phyloP scores from a whole-genome alignment of 257 asterid species.

The Dorcoceras hygrometricum region DNA sequence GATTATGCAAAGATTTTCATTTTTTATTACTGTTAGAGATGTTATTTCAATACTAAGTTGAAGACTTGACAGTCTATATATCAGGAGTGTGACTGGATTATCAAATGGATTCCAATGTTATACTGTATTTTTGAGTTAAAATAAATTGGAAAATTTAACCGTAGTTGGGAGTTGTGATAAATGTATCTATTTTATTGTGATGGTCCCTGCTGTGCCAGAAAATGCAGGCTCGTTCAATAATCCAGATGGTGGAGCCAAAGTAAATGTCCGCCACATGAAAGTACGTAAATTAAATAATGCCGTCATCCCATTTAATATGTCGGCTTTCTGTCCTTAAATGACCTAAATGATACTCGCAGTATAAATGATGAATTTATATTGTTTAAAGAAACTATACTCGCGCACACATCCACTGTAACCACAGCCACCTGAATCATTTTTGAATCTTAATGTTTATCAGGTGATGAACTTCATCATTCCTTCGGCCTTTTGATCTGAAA shows the following conservation, averaged over 20 bases:
- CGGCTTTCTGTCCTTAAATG: background rate
- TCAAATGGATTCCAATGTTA: background rate
- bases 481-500: background rate
- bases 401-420: background rate
- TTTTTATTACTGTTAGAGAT: background rate
- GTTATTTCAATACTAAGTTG: background rate
- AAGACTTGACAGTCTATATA: constrained; percentile 10
- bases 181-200: background rate
- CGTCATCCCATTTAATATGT: background rate
- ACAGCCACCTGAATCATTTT: background rate
- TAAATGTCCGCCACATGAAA: background rate
- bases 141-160: background rate
- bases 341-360: background rate
- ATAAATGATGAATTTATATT: background rate
- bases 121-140: background rate
- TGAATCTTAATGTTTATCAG: too few species aligned
- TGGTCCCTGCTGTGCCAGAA: background rate
- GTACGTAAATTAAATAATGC: background rate
- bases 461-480: background rate
- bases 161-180: background rate
- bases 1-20: constrained; percentile 3
- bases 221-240: background rate
- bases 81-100: background rate
- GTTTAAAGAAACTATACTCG: background rate
- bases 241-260: background rate